A percentile compares a stretch with the other conserved stretches of the same genome.
These are phyloP conservation scores for Salix suchowensis DNA, from an alignment of 345 rosid genomes.

Conservation along the genomic window DNA sequence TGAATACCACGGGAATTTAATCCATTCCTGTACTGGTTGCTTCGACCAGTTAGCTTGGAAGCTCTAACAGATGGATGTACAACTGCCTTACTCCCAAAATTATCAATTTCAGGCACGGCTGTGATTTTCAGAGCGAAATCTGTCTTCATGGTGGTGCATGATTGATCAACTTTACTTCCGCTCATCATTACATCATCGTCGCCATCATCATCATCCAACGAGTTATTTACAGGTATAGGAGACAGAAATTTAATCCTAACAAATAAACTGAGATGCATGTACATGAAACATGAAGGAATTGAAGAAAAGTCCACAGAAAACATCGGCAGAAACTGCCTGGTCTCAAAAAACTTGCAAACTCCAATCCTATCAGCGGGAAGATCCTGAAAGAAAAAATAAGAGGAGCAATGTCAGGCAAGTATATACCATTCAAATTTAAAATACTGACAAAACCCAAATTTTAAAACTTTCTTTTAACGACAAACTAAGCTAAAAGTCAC, in stretches of 20 bases:
- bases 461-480: not conserved
- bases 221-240: slow-evolving; percentile 40
- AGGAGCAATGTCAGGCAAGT: not conserved
- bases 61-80: slow-evolving; percentile 45
- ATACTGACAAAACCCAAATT: not conserved
- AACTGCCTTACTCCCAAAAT: slow-evolving; percentile 22
- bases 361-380: slow-evolving; percentile 37
- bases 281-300: slow-evolving; percentile 56
- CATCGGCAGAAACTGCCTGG: slow-evolving; percentile 35
- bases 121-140: slow-evolving; percentile 10
- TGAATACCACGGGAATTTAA: slow-evolving; percentile 56
- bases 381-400: slow-evolving; percentile 40
- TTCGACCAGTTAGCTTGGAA: slow-evolving; percentile 46
- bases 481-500: not conserved
- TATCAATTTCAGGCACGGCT: slow-evolving; percentile 15
- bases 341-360: slow-evolving; percentile 59
- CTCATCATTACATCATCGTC: slow-evolving; percentile 16
- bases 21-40: slow-evolving; percentile 39
- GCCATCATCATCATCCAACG: slow-evolving; percentile 18
- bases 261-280: slow-evolving; percentile 40
- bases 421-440: not conserved
- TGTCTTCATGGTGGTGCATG: slow-evolving; percentile 7
- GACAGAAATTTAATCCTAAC: slow-evolving; percentile 31
- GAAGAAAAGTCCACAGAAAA: slow-evolving; percentile 69
- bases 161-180: slow-evolving; percentile 20